Percentiles rank a stretch among this genome's conserved stretches.
Conservation (phyloP, 495 filamentous ascomycete species). For the Talaromyces stipitatus region DNA sequence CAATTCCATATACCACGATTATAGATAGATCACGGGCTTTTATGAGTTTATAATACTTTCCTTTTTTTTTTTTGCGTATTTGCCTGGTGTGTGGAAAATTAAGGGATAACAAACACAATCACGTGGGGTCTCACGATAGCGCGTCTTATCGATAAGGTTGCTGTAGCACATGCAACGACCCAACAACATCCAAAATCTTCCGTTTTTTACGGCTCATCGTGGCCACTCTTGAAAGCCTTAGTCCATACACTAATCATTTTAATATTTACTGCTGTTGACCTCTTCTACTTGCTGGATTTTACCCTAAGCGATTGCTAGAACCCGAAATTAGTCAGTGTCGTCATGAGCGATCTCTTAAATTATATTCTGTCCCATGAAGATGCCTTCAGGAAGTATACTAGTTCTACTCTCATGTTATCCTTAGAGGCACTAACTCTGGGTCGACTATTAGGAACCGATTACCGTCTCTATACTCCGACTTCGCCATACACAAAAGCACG, state of each 20-base stretch:
- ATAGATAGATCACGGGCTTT: constrained; percentile 13
- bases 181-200: constrained; percentile 1
- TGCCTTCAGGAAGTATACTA: constrained; percentile 53
- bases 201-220: background rate
- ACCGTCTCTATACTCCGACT: constrained; percentile 91
- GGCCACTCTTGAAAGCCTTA: constrained; percentile 6
- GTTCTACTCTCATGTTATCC: background rate
- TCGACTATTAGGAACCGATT: constrained; percentile 58
- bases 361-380: constrained; percentile 57
- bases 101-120: background rate
- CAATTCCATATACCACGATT: constrained; percentile 4
- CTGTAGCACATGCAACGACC: constrained; percentile 4
- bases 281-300: background rate
- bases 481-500: constrained; percentile 62
- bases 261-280: background rate
- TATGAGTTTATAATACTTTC: background rate
- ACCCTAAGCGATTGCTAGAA: background rate
- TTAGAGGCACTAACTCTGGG: constrained; percentile 5
- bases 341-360: constrained; percentile 52
- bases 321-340: constrained; percentile 4
- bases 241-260: background rate
- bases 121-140: background rate
- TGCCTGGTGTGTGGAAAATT: background rate
- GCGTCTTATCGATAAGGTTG: constrained; percentile 26
- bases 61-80: background rate